phyloP scores from a whole-genome alignment of 805 yeast genomes.

The Candida multigemmis region DNA sequence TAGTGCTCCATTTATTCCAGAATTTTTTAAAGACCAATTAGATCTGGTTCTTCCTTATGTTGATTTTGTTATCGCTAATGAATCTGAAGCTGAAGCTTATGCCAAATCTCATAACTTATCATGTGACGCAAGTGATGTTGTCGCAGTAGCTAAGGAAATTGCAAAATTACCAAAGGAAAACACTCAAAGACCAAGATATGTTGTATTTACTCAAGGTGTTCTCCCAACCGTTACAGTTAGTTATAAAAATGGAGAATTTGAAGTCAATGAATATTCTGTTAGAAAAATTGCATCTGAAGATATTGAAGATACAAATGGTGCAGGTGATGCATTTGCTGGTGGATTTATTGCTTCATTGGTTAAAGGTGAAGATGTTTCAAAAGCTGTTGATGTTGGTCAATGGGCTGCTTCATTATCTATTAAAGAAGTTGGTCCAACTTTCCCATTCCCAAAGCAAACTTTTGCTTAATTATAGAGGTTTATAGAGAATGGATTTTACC shows the following conservation, averaged over 20 bases:
- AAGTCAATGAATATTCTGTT: slow-evolving; percentile 52
- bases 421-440: slow-evolving; percentile 91
- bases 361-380: slow-evolving; percentile 51
- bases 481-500: too few species aligned
- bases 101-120: slow-evolving; percentile 79
- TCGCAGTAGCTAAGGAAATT: slow-evolving; percentile 71
- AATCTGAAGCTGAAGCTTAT: slow-evolving; percentile 91
- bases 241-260: slow-evolving; percentile 42
- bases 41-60: slow-evolving; percentile 76
- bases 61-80: slow-evolving; percentile 90
- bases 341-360: slow-evolving; percentile 90
- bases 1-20: slow-evolving; percentile 95
- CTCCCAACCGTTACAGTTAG: slow-evolving; percentile 80
- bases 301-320: slow-evolving; percentile 94
- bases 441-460: slow-evolving; percentile 68
- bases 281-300: slow-evolving; percentile 57
- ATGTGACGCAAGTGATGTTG: slow-evolving; percentile 51
- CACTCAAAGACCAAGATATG: slow-evolving; percentile 65
- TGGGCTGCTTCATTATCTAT: slow-evolving; percentile 92
- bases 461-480: slow-evolving; percentile 32
- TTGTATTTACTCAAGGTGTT: slow-evolving; percentile 90
- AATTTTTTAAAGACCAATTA: slow-evolving; percentile 88
- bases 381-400: slow-evolving; percentile 78
- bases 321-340: slow-evolving; percentile 97
- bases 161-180: slow-evolving; percentile 74